These are phyloP conservation scores for Manihot esculenta DNA, from an alignment of 441 rosid species.

Conservation along the genomic window DNA sequence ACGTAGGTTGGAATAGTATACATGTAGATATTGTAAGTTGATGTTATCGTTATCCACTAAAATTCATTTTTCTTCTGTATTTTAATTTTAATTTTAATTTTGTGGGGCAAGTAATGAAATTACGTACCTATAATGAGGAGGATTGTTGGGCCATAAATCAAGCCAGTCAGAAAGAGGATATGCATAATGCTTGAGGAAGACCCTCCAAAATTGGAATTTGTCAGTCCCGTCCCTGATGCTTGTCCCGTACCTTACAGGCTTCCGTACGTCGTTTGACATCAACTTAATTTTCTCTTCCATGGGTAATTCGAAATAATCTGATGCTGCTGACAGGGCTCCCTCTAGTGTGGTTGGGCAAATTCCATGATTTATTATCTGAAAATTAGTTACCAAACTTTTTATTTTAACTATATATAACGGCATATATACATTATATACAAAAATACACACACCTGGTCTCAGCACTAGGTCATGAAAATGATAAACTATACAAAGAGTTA, in stretches of 20 bases:
- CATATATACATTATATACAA: no score
- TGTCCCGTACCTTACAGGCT: conserved; percentile 59
- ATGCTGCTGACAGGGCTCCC: conserved; percentile 46
- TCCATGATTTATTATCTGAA: conserved; percentile 65
- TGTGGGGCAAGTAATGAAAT: no score
- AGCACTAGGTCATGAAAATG: no score
- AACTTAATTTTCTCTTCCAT: conserved; percentile 44
- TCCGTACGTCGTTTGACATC: conserved; percentile 49
- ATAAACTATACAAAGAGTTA: no score
- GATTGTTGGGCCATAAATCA: conserved; percentile 59
- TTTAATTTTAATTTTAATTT: no score
- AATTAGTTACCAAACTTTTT: no score
- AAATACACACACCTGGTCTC: no score
- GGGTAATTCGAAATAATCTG: conserved; percentile 45
- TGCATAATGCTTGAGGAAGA: conserved; percentile 68
- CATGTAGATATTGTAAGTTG: no score
- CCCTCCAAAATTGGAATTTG: conserved; percentile 56
- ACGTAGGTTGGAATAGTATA: no score
- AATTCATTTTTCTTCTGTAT: no score
- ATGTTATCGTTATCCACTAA: no score
- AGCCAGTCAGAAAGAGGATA: conserved; percentile 59
- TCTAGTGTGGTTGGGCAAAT: conserved; percentile 45
- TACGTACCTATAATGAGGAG: conserved; percentile 46
- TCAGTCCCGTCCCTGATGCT: conserved; percentile 59
- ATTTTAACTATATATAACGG: no score